phyloP scores from a whole-genome alignment of 768 basidiomycete genomes.

The Boletus subcaerulescens region DNA sequence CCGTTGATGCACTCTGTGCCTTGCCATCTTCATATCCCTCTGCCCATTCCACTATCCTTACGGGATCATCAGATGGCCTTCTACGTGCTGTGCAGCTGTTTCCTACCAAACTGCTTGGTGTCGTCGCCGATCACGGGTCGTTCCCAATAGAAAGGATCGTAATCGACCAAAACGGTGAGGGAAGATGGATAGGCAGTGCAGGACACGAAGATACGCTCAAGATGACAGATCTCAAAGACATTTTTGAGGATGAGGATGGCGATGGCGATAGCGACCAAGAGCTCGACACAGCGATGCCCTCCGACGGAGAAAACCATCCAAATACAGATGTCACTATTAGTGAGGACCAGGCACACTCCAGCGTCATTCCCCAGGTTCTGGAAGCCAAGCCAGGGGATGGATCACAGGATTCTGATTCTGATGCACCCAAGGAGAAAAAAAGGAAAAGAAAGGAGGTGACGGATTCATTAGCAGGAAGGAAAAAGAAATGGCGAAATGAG shows the following conservation, averaged over 20 bases:
- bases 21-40: slow-evolving; percentile 61
- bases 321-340: slow-evolving; percentile 10
- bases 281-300: slow-evolving; percentile 18
- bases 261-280: slow-evolving; percentile 20
- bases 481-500: slow-evolving; percentile 59
- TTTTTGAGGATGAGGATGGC: slow-evolving; percentile 49
- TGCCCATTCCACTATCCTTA: slow-evolving; percentile 70
- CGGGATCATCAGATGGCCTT: slow-evolving; percentile 90
- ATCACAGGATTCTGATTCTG: slow-evolving; percentile 26
- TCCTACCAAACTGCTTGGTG: slow-evolving; percentile 86
- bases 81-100: slow-evolving; percentile 84
- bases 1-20: slow-evolving; percentile 81
- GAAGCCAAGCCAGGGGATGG: slow-evolving; percentile 24
- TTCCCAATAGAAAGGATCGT: slow-evolving; percentile 89
- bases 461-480: slow-evolving; percentile 46
- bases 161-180: slow-evolving; percentile 52
- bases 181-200: slow-evolving; percentile 89
- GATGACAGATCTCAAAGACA: slow-evolving; percentile 78
- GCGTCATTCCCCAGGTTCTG: background rate
- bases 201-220: slow-evolving; percentile 87
- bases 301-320: slow-evolving; percentile 21
- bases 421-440: slow-evolving; percentile 41
- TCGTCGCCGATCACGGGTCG: slow-evolving; percentile 88
- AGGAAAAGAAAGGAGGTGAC: slow-evolving; percentile 56
- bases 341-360: slow-evolving; percentile 11